A percentile compares a stretch with the other conserved stretches of the same genome.
phyloP scores from a whole-genome alignment of 2,329 filamentous ascomycete species.

The Calcarisporium arbuscula region DNA sequence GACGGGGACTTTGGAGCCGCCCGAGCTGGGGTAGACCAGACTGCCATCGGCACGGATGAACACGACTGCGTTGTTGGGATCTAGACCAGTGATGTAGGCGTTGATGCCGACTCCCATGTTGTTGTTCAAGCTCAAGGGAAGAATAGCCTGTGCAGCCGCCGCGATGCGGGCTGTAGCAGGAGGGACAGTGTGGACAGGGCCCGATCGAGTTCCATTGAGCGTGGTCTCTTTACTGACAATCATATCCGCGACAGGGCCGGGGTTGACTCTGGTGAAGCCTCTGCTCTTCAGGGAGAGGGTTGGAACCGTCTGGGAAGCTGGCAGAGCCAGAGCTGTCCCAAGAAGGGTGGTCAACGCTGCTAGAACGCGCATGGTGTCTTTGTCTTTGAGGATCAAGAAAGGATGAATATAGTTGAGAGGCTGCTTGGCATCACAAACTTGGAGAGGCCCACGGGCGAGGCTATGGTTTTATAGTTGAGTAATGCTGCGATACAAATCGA shows the following conservation, averaged over 20 bases:
- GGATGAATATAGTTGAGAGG: no score
- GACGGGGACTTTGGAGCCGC: slow-evolving; percentile 25
- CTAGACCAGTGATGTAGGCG: slow-evolving; percentile 37
- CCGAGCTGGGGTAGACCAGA: slow-evolving; percentile 33
- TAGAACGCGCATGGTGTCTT: no score
- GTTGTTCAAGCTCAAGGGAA: slow-evolving; percentile 30
- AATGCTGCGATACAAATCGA: no score
- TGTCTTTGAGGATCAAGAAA: no score
- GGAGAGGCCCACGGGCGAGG: no score
- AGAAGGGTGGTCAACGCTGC: no score
- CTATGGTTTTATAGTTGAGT: no score
- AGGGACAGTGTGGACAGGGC: slow-evolving; percentile 7
- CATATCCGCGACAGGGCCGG: slow-evolving; percentile 22
- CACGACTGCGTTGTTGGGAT: slow-evolving; percentile 29
- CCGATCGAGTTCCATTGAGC: slow-evolving; percentile 26
- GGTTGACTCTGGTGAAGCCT: slow-evolving; percentile 23
- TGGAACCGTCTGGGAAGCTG: no score
- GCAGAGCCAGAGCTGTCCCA: no score
- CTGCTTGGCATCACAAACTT: no score
- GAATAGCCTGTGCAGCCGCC: slow-evolving; percentile 7
- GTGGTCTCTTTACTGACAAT: slow-evolving; percentile 30
- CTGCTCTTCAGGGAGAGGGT: no score
- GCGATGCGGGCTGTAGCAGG: slow-evolving; percentile 4
- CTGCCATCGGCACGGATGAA: slow-evolving; percentile 32
- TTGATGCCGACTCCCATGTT: slow-evolving; percentile 34